These are phyloP conservation scores for Globisporangium perplexum DNA, from an alignment of 352 stramenopile species.

Conservation along the genomic window DNA sequence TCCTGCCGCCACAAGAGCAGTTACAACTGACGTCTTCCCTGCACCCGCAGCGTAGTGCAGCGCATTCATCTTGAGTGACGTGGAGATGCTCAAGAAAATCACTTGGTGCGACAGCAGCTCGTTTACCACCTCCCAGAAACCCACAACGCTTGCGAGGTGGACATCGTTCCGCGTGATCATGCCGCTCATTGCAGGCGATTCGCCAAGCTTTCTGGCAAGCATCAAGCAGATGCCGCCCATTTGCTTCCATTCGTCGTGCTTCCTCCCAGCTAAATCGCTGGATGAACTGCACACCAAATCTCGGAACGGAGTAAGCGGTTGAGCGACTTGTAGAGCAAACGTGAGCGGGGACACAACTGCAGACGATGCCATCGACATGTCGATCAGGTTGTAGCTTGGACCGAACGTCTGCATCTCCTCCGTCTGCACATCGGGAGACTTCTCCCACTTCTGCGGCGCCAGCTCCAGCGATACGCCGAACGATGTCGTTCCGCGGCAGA, in stretches of 20 bases:
- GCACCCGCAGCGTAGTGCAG: constrained; percentile 44
- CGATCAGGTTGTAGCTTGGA: constrained; percentile 10
- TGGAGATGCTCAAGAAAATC: constrained; percentile 29
- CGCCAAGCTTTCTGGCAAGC: constrained; percentile 27
- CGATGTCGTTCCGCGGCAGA: constrained; percentile 29
- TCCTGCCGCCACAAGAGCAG: constrained; percentile 34
- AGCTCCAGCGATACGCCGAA: constrained; percentile 28
- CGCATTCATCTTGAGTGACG: constrained; percentile 31
- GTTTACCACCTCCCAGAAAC: constrained; percentile 43
- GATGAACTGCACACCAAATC: constrained; percentile 4
- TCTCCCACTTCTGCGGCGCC: not conserved
- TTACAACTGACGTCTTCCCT: constrained; percentile 35
- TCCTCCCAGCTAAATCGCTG: constrained; percentile 11
- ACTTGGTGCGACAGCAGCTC: constrained; percentile 48
- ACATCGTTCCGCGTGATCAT: constrained; percentile 48
- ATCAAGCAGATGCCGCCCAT: constrained; percentile 33
- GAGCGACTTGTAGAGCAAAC: constrained; percentile 36
- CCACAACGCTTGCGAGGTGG: constrained; percentile 31
- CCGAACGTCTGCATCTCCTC: constrained; percentile 1
- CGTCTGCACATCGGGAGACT: not conserved
- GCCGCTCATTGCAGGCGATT: constrained; percentile 24
- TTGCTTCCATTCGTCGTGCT: constrained; percentile 28
- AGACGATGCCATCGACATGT: not conserved
- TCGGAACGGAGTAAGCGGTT: constrained; percentile 20
- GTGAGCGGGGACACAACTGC: constrained; percentile 39